phyloP scores from a whole-genome alignment of 208 protist species.

The Ichthyophonus hoferi region DNA sequence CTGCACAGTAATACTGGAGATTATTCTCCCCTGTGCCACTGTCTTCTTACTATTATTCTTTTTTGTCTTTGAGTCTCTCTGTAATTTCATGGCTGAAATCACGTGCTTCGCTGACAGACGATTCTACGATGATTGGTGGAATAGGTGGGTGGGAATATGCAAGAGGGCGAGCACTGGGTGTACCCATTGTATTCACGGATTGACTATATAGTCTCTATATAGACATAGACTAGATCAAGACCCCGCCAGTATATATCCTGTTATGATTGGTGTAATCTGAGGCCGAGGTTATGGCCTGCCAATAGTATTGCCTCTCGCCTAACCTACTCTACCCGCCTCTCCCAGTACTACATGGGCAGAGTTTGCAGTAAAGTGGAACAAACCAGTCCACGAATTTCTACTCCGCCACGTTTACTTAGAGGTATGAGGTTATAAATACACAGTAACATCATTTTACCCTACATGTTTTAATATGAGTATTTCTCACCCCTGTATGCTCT shows the following conservation, averaged over 20 bases:
- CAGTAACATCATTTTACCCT: no score
- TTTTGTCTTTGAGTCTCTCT: conserved; percentile 55
- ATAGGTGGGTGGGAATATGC: conserved; percentile 30
- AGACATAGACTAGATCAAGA: no score
- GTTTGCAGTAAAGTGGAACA: conserved; percentile 60
- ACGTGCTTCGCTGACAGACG: conserved; percentile 54
- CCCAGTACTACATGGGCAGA: conserved; percentile 35
- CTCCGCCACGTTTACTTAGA: conserved; percentile 51
- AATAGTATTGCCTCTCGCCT: neutral
- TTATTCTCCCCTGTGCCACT: neutral
- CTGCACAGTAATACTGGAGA: neutral
- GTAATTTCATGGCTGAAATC: conserved; percentile 58
- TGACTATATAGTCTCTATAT: no score
- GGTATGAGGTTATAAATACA: no score
- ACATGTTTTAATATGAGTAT: no score
- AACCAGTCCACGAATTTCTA: conserved; percentile 59
- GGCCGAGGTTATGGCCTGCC: no score
- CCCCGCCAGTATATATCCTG: no score
- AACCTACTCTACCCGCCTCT: no score
- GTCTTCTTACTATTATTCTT: conserved; percentile 52
- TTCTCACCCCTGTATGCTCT: no score
- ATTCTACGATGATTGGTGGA: conserved; percentile 67
- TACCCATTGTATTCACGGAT: neutral
- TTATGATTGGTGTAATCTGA: no score
- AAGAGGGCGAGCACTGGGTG: neutral